phyloP scores from a whole-genome alignment of 306 rosid genomes.

The Benincasa hispida region DNA sequence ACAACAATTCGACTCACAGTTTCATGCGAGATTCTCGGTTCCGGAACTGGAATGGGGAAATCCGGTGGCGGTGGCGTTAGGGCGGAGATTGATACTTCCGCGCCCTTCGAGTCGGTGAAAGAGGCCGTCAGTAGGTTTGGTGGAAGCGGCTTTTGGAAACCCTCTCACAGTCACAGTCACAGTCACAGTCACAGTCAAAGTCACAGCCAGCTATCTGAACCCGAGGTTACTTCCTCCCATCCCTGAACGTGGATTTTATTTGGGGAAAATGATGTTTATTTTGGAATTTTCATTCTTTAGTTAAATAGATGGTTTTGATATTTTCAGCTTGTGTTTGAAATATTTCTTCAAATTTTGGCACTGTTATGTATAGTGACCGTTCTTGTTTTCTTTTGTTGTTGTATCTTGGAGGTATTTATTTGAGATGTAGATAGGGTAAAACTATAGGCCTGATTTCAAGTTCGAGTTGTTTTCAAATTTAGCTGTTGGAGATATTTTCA shows the following conservation, averaged over 20 bases:
- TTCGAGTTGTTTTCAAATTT: neutral
- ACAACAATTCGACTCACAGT: neutral
- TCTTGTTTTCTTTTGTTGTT: neutral
- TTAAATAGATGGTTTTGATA: neutral
- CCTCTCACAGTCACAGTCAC: conserved; percentile 7
- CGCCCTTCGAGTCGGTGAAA: conserved; percentile 71
- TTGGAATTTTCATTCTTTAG: neutral
- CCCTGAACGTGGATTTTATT: neutral
- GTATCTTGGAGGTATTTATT: neutral
- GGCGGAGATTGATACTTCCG: conserved; percentile 77
- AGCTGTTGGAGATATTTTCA: neutral
- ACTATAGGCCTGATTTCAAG: neutral
- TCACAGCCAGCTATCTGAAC: conserved; percentile 9
- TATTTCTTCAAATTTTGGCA: neutral
- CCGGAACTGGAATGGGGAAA: neutral
- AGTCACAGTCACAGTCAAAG: neutral
- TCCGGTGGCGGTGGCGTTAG: conserved; percentile 8
- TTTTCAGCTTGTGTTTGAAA: neutral
- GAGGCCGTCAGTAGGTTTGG: conserved; percentile 65
- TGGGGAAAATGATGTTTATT: neutral
- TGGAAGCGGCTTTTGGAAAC: conserved; percentile 72
- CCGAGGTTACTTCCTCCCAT: conserved; percentile 28
- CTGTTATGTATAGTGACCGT: neutral
- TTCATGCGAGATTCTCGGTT: neutral
- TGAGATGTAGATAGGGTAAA: neutral